Evolutionary conservation across 345 rosid genomes (phyloP).

Genomic region (Linum lewisii): DNA sequence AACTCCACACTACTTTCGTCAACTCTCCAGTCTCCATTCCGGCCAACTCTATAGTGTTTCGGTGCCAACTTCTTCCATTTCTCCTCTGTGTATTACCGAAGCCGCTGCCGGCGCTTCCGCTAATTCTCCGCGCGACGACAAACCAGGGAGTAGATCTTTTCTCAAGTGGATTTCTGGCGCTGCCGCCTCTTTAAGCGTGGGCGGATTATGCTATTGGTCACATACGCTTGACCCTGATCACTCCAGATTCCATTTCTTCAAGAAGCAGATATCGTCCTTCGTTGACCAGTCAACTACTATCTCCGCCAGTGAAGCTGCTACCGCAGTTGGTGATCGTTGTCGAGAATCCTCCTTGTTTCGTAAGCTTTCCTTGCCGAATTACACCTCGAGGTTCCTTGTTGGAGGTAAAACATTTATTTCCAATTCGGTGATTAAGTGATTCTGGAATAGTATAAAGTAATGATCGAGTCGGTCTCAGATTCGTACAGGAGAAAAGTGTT

Average conservation of each 20-base stretch:
- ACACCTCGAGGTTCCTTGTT: slow-evolving; percentile 45
- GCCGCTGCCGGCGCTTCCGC: slow-evolving; percentile 13
- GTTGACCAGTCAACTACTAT: slow-evolving; percentile 33
- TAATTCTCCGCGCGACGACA: slow-evolving; percentile 1
- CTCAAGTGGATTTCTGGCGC: slow-evolving; percentile 45
- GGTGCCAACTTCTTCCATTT: slow-evolving; percentile 17
- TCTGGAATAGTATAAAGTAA: not conserved
- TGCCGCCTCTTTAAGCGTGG: slow-evolving; percentile 48
- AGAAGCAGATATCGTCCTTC: slow-evolving; percentile 30
- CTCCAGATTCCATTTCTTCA: slow-evolving; percentile 20
- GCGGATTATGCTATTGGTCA: slow-evolving; percentile 40
- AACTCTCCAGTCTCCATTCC: slow-evolving; percentile 21
- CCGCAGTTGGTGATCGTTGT: slow-evolving; percentile 17
- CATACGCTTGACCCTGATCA: slow-evolving; percentile 20
- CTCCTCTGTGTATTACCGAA: slow-evolving; percentile 19
- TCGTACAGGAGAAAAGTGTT: slow-evolving; percentile 73
- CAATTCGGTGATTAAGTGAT: not conserved
- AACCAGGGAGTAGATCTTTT: slow-evolving; percentile 15
- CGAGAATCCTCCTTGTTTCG: slow-evolving; percentile 21
- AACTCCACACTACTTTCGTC: slow-evolving; percentile 34
- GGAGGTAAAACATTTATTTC: slow-evolving; percentile 35
- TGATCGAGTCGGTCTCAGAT: slow-evolving; percentile 28
- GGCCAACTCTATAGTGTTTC: slow-evolving; percentile 27
- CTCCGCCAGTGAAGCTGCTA: slow-evolving; percentile 12
- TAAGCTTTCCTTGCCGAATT: slow-evolving; percentile 56